phyloP scores from a whole-genome alignment of 768 basidiomycete species.

The Xerocomellus intermedius region DNA sequence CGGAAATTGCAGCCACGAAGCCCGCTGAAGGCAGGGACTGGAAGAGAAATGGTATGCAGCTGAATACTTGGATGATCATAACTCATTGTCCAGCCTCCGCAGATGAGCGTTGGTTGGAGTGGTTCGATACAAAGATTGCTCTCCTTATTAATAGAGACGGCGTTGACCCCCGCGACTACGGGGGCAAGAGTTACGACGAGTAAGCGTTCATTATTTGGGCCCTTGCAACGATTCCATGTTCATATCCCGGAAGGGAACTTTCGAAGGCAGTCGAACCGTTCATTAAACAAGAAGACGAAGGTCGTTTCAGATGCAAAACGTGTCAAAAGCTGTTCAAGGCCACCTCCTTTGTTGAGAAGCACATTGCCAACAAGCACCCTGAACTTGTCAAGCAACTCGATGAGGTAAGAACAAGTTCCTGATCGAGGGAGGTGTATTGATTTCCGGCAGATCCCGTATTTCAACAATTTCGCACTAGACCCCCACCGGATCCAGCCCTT shows the following conservation, averaged over 20 bases:
- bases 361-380: conserved; percentile 91
- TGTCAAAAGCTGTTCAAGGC: conserved; percentile 99
- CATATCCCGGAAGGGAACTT: conserved; percentile 59
- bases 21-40: conserved; percentile 49
- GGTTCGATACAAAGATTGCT: conserved; percentile 83
- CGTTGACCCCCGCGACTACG: conserved; percentile 85
- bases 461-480: conserved; percentile 96
- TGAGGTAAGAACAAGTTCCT: conserved; percentile 54
- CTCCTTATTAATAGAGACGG: conserved; percentile 74
- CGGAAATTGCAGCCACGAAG: conserved; percentile 25
- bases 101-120: conserved; percentile 91
- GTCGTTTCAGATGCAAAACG: conserved; percentile 94
- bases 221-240: conserved; percentile 14
- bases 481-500: conserved; percentile 90
- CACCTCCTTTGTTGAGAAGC: conserved; percentile 95
- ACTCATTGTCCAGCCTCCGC: conserved; percentile 12
- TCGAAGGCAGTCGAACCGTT: conserved; percentile 72
- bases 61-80: background rate
- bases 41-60: conserved; percentile 63
- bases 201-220: conserved; percentile 41
- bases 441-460: conserved; percentile 68
- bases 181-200: conserved; percentile 90
- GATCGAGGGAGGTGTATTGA: conserved; percentile 12
- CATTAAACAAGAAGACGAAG: conserved; percentile 95
- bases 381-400: conserved; percentile 82